These are phyloP conservation scores for Chaetoscypha palmicola DNA, from an alignment of 2,329 filamentous ascomycete genomes.

Conservation along the genomic window DNA sequence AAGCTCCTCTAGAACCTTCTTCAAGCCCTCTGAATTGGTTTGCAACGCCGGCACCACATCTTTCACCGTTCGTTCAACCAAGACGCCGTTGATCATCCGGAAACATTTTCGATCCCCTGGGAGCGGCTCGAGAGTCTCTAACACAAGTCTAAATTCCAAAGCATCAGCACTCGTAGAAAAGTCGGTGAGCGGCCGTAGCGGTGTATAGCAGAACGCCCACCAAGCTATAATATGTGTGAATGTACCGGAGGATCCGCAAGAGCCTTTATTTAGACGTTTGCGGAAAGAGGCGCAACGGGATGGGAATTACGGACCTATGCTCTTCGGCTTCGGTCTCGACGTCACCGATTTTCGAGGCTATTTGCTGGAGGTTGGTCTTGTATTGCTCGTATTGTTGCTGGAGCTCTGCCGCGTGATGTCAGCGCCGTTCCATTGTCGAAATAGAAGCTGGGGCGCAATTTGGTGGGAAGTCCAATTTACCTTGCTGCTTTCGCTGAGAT, in stretches of 20 bases:
- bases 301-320: conserved; percentile 70
- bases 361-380: conserved; percentile 74
- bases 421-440: too few species aligned
- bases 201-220: neutral
- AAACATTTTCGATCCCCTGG: conserved; percentile 89
- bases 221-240: neutral
- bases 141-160: conserved; percentile 58
- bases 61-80: conserved; percentile 88
- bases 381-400: conserved; percentile 74
- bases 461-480: too few species aligned
- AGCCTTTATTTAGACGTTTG: neutral
- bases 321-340: conserved; percentile 97
- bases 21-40: conserved; percentile 89
- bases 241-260: neutral
- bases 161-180: conserved; percentile 1
- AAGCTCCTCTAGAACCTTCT: conserved; percentile 88
- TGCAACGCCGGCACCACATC: conserved; percentile 86
- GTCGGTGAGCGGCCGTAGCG: conserved; percentile 6
- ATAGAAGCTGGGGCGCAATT: too few species aligned
- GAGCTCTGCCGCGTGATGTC: too few species aligned
- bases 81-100: conserved; percentile 94
- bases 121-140: conserved; percentile 83
- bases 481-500: conserved; percentile 32
- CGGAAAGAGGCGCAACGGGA: neutral
- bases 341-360: conserved; percentile 94